A percentile compares a stretch with the other conserved stretches of the same genome.
Conservation (phyloP, 805 yeast species). For the Candida namnaoensis region DNA sequence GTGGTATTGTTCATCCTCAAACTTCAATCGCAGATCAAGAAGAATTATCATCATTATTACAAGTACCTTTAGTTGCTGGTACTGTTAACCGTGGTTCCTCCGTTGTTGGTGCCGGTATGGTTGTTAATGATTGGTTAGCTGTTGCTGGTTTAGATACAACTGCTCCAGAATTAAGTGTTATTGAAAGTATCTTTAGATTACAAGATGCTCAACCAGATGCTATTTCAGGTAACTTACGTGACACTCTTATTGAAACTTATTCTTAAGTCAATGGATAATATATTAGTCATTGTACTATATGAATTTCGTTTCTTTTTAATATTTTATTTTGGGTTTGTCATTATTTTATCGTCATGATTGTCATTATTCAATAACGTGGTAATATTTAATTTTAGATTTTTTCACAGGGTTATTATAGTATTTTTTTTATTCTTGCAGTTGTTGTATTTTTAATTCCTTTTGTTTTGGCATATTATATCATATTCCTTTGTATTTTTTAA, state of each 20-base stretch:
- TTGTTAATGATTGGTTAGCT: slow-evolving; percentile 96
- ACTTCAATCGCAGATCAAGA: slow-evolving; percentile 97
- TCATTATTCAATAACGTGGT: no score
- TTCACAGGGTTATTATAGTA: no score
- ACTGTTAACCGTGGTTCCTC: slow-evolving; percentile 96
- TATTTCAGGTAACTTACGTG: slow-evolving; percentile 78
- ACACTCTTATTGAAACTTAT: slow-evolving; percentile 87
- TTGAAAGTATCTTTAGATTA: slow-evolving; percentile 91
- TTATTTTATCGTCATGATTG: no score
- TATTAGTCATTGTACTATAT: neutral
- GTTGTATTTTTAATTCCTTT: no score
- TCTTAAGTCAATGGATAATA: slow-evolving; percentile 30
- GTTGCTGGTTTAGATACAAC: slow-evolving; percentile 97
- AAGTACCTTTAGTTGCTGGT: slow-evolving; percentile 98
- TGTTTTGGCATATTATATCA: no score
- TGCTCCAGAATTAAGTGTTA: slow-evolving; percentile 95
- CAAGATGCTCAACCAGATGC: slow-evolving; percentile 89
- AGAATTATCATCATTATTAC: slow-evolving; percentile 89
- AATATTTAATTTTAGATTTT: no score
- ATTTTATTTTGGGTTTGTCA: neutral
- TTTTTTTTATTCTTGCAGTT: no score
- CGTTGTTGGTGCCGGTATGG: slow-evolving; percentile 98
- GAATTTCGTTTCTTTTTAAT: no score
- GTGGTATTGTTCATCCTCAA: slow-evolving; percentile 97
- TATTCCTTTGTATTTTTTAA: no score